Percentiles rank a stretch among this genome's conserved stretches.
Conservation (phyloP, 2,329 filamentous ascomycete genomes). For the Neonectria punicea region DNA sequence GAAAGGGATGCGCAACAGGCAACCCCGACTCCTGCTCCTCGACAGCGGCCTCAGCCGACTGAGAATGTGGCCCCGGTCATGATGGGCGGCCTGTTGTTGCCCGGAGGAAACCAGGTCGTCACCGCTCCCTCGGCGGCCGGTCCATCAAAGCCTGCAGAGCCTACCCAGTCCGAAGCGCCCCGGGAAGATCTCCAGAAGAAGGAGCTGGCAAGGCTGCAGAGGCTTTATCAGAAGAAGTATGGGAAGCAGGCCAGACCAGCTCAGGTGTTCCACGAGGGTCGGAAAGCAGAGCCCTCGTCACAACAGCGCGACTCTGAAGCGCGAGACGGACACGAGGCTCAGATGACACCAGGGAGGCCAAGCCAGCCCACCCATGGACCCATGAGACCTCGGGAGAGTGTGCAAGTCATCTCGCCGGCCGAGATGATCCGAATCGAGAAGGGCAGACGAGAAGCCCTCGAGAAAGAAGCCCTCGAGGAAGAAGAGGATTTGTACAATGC, state of each 20-base stretch:
- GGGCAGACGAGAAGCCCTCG: conserved; percentile 1
- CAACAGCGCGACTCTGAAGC: conserved; percentile 1
- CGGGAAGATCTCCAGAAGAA: background rate
- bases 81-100: conserved; percentile 13
- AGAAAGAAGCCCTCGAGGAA: background rate
- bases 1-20: background rate
- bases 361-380: background rate
- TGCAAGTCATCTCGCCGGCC: conserved; percentile 8
- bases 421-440: conserved; percentile 5
- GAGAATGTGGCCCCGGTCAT: background rate
- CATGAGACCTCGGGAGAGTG: background rate
- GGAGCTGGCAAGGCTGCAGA: conserved; percentile 7
- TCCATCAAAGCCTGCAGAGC: background rate
- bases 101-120: conserved; percentile 1
- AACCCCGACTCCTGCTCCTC: background rate
- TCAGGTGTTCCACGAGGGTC: conserved; percentile 10
- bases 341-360: background rate
- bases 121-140: background rate
- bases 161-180: background rate
- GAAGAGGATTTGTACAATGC: background rate
- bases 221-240: background rate
- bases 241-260: conserved; percentile 1
- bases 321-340: background rate
- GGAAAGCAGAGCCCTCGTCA: background rate
- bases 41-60: background rate